phyloP scores from a whole-genome alignment of 2,329 filamentous ascomycete species.

The Botrytis paeoniae region DNA sequence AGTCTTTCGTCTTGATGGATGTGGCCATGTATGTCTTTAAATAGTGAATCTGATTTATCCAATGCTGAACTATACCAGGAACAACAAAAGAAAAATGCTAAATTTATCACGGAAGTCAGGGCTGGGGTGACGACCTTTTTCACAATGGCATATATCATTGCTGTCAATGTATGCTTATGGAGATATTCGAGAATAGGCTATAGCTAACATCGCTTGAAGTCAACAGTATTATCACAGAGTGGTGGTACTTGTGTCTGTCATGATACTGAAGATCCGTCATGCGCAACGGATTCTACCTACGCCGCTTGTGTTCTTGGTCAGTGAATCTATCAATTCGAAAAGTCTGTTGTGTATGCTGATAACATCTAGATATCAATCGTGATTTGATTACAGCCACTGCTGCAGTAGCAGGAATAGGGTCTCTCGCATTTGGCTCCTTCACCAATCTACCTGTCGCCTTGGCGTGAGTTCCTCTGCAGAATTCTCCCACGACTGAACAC shows the following conservation, averaged over 20 bases:
- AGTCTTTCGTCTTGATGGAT: conserved; percentile 64
- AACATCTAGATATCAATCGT: conserved; percentile 13
- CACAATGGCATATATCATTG: conserved; percentile 84
- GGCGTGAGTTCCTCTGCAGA: conserved; percentile 52
- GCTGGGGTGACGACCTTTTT: conserved; percentile 78
- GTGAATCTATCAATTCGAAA: neutral
- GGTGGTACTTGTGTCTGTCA: conserved; percentile 71
- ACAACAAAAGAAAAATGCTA: conserved; percentile 63
- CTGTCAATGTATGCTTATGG: conserved; percentile 54
- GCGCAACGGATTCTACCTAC: conserved; percentile 41
- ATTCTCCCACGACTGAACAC: neutral
- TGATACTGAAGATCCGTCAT: conserved; percentile 35
- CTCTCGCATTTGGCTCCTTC: conserved; percentile 73
- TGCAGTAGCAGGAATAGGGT: conserved; percentile 72
- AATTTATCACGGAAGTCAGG: conserved; percentile 73
- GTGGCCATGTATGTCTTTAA: conserved; percentile 58
- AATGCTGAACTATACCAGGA: conserved; percentile 45
- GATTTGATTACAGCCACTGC: conserved; percentile 82
- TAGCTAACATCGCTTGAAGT: conserved; percentile 45
- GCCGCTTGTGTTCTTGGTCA: conserved; percentile 42
- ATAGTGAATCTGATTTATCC: neutral
- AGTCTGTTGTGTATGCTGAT: neutral
- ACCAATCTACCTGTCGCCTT: conserved; percentile 78
- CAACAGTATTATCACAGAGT: conserved; percentile 68
- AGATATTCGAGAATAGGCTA: too few species aligned